Evolutionary conservation across 2,329 filamentous ascomycete species (phyloP), one percentile per base, ranked within the genome.

Genomic region (Claviceps africana): DNA sequence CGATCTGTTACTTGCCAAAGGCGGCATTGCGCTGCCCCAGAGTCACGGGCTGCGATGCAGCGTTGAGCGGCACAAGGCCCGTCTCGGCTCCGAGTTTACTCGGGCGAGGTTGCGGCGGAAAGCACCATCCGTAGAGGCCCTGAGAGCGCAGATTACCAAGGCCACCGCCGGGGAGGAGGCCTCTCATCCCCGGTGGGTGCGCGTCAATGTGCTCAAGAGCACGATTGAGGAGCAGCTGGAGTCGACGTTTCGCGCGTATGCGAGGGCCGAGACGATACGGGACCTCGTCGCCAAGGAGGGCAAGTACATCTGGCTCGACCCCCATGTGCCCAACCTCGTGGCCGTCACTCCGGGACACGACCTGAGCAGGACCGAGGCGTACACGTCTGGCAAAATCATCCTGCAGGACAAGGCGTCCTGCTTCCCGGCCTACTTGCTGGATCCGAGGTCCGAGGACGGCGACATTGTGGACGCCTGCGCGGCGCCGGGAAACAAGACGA

Each of bases 321-420:
- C 78, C 6, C 79, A 95, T 61, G 80, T 98, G 8, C 88, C 90
- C 0, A 83, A 93, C 59, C 74, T 98, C 3, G 66, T 98, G 7
- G 93, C 89, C 2, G 71, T 95, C 1, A 82, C 87, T 2, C 79
- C 85, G 0, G 75, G 77, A 1, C 74, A 78, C 39, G 86, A 95
- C 61, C 72, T 96, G 44, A 83, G 81, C 21, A 85, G 82, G 56
- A 83, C 81, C 8, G 68, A 77, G 15, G 85, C 88, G 0, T 97
- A 97, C 66, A 76, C 72, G 15, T 72, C 77, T 1, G 91, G 91
- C 1, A 77, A 82, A 47, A 79, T 97, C 51, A 95, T 97, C 54
- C 72, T 97, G 25, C 93, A 98, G 65, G 93, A 97, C 63, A 97
- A 96, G 67, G 91, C 93, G 0, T 96, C 90, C 0, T 98, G 93